Evolutionary conservation across 1,139 yeast species (phyloP).

Genomic region (Yamadazyma friedrichii): DNA sequence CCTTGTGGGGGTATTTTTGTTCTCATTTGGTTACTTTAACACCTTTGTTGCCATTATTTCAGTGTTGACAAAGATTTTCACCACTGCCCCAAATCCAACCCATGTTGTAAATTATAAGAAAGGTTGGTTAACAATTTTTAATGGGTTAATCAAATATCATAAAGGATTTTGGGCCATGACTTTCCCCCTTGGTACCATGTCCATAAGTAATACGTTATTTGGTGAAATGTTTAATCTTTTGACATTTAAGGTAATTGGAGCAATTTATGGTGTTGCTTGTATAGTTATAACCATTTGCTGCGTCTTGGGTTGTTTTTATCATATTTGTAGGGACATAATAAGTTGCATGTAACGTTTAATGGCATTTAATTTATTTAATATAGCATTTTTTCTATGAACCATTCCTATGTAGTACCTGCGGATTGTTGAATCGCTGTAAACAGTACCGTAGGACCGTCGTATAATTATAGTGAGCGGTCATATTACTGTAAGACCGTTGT

Average conservation of each 20-base stretch:
- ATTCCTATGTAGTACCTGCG: no score
- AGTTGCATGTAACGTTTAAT: background rate
- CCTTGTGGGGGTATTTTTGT: slow-evolving; percentile 45
- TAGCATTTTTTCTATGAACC: no score
- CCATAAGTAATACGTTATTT: slow-evolving; percentile 56
- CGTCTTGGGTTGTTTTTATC: slow-evolving; percentile 25
- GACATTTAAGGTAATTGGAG: slow-evolving; percentile 60
- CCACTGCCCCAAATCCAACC: slow-evolving; percentile 23
- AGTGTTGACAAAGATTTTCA: slow-evolving; percentile 37
- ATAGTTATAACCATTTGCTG: slow-evolving; percentile 31
- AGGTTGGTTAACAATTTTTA: slow-evolving; percentile 14
- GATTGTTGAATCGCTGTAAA: no score
- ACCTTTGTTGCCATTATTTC: slow-evolving; percentile 53
- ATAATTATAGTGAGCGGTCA: no score
- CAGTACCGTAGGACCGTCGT: no score
- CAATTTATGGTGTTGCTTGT: slow-evolving; percentile 53
- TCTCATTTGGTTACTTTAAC: slow-evolving; percentile 64
- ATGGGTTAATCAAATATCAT: slow-evolving; percentile 44
- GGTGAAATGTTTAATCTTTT: slow-evolving; percentile 38
- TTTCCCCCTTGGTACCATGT: slow-evolving; percentile 87
- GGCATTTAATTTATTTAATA: no score
- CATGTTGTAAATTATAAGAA: slow-evolving; percentile 19
- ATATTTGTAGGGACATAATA: slow-evolving; percentile 5
- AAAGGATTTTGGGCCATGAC: slow-evolving; percentile 84
- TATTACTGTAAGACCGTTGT: no score